Evolutionary conservation across 192 early-diverging fungal species (phyloP).

Genomic region (Endogone sp.): DNA sequence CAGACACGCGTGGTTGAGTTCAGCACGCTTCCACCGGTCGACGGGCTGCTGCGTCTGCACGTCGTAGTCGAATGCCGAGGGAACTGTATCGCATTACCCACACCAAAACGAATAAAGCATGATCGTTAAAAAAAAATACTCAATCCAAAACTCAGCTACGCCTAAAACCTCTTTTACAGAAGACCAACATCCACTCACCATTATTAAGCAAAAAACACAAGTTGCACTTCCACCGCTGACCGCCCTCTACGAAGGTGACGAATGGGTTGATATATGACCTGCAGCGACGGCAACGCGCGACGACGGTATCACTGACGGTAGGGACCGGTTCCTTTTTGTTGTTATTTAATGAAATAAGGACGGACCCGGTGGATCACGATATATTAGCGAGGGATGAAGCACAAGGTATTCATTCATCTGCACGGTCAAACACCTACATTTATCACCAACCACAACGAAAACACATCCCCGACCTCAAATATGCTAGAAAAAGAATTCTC

Average conservation of each 20-base stretch:
- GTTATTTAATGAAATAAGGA: too few species aligned
- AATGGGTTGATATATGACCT: conserved; percentile 97
- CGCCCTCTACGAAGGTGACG: conserved; percentile 93
- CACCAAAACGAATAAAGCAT: too few species aligned
- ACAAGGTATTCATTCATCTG: too few species aligned
- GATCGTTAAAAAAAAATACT: neutral
- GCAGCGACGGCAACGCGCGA: conserved; percentile 93
- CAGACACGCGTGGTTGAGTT: conserved; percentile 85
- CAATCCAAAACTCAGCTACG: too few species aligned
- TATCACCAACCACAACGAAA: neutral
- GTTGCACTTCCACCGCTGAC: conserved; percentile 95
- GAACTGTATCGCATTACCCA: conserved; percentile 39
- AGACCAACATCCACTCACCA: conserved; percentile 38
- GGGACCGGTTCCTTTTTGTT: conserved; percentile 69
- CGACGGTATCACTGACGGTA: conserved; percentile 81
- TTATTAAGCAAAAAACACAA: conserved; percentile 92
- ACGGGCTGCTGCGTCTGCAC: conserved; percentile 69
- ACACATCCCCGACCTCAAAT: too few species aligned
- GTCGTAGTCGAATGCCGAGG: conserved; percentile 74
- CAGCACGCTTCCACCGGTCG: conserved; percentile 85
- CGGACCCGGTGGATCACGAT: too few species aligned
- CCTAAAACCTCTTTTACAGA: neutral
- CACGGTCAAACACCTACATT: neutral
- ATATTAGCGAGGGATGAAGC: too few species aligned
- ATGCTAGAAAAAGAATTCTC: too few species aligned